Base-by-base conservation (phyloP, 768 basidiomycete genomes). In the Paxillus involutus region DNA sequence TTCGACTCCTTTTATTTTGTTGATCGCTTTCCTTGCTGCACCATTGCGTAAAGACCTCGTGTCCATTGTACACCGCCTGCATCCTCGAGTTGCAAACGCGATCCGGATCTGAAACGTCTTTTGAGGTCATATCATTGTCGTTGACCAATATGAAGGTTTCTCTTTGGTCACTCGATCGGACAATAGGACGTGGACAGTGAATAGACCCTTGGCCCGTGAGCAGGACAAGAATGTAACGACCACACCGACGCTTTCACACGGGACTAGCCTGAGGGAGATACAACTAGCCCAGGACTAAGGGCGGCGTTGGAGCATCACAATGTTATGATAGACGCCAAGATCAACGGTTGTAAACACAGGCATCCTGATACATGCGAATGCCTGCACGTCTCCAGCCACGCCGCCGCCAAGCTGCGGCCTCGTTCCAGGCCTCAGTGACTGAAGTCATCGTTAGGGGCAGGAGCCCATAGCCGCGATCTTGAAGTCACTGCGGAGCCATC, bases 21-120 rank as follows among this genome's bases (percentile, higher is more conserved):
- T 54, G 54, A 47, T 55, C 64, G 39, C 21, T 41, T 14, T 40
- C 26, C 55, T 45, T 58, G 61, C 53, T 36, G 26, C 50, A 55
- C 47, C 53, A 32, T 70, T 68, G 70, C 66, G 66, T 70, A 70
- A 70, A 59, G 49, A 50, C 54, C 39, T 48, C 51, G 54, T 58
- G 57, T 35, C 41, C 52, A 55, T 53, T 36, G 58, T 60, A 42
- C 59, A 54, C 36, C 39, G 57, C 49, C 53, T 42, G 36, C 16
- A 8, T 37, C 32, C 30, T 41, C 53, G 24, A 43, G 30, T 5
- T 26, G 4, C 26, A 26, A 26, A 26, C 4, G 26, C 26, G 26
- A 3, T 26, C 26, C 26, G 26, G 26, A 26, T 26, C 26, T 21
- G 56, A n/a, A 49, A 50, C 24, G 10, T 47, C 58, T 16, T n/a